Evolutionary conservation across 2,329 filamentous ascomycete species (phyloP), one percentile per base, ranked within the genome.

Genomic region (Diaporthe australafricana): DNA sequence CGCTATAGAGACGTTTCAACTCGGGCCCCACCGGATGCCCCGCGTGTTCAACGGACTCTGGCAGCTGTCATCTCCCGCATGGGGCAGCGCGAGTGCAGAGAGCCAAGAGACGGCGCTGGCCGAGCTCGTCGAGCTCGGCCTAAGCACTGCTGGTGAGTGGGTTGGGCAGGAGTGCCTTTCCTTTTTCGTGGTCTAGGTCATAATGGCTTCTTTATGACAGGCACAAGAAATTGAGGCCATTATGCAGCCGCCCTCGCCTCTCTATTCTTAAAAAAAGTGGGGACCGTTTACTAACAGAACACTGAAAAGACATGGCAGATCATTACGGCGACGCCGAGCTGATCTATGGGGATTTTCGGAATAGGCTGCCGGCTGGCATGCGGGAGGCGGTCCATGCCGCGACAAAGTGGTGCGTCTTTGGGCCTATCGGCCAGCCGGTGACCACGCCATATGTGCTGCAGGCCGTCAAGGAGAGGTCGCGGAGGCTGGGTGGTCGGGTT

Each of bases 281-380:
- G 60, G 4, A 48, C 22, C 1, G 1, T 9, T 63, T 48, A 50
- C 42, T 68, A 56, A 68, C 32, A 56, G 35, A 52, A 52, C 52
- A 47, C 38, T 47, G 40, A 3, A 17, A 67, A 27, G 80, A 82
- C 63, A 81, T 83, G 80, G 81, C 81, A 3, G 80, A 82, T 70
- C 81, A 82, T 55, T 82, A 83, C 79, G 77, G 80, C 8, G 80
- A 82, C 38, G 80, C 80, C 6, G 81, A 82, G 68, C 75, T 82
- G 8, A 75, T 81, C 32, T 80, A 78, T 52, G 78, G 79, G 9
- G 73, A 78, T 20, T 81, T 81, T 45, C 76, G 80, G 35, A 77
- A 77, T 55, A 72, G 74, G 4, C 72, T 81, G 9, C 71, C 76
- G 5, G 73, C 72, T 25, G 71, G 72, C 27, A 52, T 77, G 35